Base-by-base conservation (phyloP, 805 yeast species). In the Metschnikowia anglica region DNA sequence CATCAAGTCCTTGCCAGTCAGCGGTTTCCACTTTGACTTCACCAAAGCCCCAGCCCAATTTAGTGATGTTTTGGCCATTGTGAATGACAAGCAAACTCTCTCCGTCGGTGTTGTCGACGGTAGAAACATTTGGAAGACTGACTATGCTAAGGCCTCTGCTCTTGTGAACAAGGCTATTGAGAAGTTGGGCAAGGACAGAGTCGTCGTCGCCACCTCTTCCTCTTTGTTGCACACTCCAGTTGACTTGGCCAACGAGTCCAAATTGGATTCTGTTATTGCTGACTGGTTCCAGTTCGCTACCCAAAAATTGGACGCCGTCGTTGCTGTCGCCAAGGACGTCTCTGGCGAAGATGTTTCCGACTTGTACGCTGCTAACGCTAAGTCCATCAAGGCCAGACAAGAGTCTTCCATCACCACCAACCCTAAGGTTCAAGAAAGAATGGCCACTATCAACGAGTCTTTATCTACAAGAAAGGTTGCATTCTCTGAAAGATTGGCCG, bases 51-150 rank as follows among this genome's bases (percentile, higher is more conserved):
- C 98, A 63, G 96, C 88, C 71, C 99, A 93, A 80, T 81, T 93
- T 56, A 91, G 88, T 46, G 87, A 81, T 44, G 95, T 87, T 59
- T 72, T 79, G 48, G 73, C 78, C 46, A 74, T 85, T 61, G 72
- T 91, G 47, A 66, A 76, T 55, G 79, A 74, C 52, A 73, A 80
- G 54, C 96, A 93, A 78, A 73, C 77, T 52, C 77, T 93, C 65
- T 91, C 98, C 50, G 96, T 85, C 55, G 99, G 99, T 88, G 80
- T 93, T 61, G 90, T 93, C 63, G 95, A 89, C 63, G 99, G 99
- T 76, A 89, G 99, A 82, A 93, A 93, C 84, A 88, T 93, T 75
- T 93, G 99, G 99, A 93, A 93, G 82, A 85, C 95, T 71, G 85
- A 93, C 79, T 88, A 85, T 65, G 69, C 93, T 63, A 81, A 82